Conservation (phyloP, 1,284 basidiomycete species). For the Leccinum angustisporum region DNA sequence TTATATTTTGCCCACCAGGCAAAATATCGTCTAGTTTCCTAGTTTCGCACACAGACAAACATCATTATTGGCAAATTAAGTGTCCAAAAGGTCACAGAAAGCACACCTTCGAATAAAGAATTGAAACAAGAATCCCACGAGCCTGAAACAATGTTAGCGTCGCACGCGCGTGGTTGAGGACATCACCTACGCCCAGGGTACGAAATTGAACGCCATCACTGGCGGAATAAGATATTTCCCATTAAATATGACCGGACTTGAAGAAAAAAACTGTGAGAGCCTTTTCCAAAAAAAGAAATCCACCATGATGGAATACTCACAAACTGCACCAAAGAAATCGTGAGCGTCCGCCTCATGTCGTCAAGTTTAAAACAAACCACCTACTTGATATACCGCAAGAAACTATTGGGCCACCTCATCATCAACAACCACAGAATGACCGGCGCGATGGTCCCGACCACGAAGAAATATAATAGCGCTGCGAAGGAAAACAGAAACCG, state of each 20-base stretch:
- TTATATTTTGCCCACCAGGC: slow-evolving; percentile 76
- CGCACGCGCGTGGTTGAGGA: slow-evolving; percentile 25
- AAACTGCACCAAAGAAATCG: slow-evolving; percentile 13
- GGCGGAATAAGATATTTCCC: slow-evolving; percentile 39
- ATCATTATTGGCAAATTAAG: not conserved
- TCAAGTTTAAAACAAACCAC: slow-evolving; percentile 8
- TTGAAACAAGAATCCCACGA: slow-evolving; percentile 61
- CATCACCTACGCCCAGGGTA: slow-evolving; percentile 39
- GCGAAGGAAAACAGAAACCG: not conserved
- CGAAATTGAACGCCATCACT: slow-evolving; percentile 44
- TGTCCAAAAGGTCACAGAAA: not conserved
- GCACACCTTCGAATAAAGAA: slow-evolving; percentile 51
- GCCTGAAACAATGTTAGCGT: slow-evolving; percentile 17
- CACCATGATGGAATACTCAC: slow-evolving; percentile 15
- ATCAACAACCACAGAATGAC: slow-evolving; percentile 43
- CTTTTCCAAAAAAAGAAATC: too few relatives aligned
- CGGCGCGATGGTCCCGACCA: slow-evolving; percentile 45
- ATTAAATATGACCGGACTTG: slow-evolving; percentile 36
- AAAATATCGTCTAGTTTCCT: slow-evolving; percentile 50
- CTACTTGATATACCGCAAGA: slow-evolving; percentile 48
- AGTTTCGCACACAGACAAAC: not conserved
- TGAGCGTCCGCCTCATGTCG: not conserved
- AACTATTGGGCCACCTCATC: slow-evolving; percentile 44
- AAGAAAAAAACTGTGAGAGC: not conserved
- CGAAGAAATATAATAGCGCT: slow-evolving; percentile 48